phyloP scores from a whole-genome alignment of 768 basidiomycete genomes.

The Astraeus odoratus region DNA sequence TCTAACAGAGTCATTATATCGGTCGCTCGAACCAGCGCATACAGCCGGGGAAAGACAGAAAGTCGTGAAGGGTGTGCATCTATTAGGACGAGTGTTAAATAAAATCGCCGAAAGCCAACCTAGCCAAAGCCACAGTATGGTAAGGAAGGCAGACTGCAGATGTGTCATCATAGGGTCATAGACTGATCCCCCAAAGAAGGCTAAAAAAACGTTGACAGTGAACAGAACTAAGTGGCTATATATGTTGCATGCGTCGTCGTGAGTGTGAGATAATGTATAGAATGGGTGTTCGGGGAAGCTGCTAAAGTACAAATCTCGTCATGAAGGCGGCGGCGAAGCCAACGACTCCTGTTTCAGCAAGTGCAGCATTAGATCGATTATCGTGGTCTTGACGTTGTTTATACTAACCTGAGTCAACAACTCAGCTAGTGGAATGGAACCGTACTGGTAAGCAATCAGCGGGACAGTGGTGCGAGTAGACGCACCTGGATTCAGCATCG shows the following conservation, averaged over 20 bases:
- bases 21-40: neutral
- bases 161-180: no score
- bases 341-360: constrained; percentile 46
- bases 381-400: constrained; percentile 6
- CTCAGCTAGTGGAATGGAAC: constrained; percentile 35
- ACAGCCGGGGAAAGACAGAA: neutral
- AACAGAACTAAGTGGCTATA: no score
- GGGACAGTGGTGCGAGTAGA: constrained; percentile 1
- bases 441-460: neutral
- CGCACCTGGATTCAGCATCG: constrained; percentile 64
- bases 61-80: neutral
- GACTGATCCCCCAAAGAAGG: no score
- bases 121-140: no score
- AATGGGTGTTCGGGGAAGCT: neutral
- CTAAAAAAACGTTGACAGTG: no score
- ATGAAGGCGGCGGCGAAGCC: constrained; percentile 60
- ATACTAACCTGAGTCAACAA: constrained; percentile 52
- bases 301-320: constrained; percentile 14
- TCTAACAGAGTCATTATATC: neutral
- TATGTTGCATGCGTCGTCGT: constrained; percentile 4
- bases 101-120: no score
- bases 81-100: neutral
- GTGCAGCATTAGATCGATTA: constrained; percentile 24
- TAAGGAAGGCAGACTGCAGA: no score
- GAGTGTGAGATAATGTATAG: constrained; percentile 9